Base-by-base conservation (phyloP, 768 basidiomycete genomes). In the Auricularia cornea region DNA sequence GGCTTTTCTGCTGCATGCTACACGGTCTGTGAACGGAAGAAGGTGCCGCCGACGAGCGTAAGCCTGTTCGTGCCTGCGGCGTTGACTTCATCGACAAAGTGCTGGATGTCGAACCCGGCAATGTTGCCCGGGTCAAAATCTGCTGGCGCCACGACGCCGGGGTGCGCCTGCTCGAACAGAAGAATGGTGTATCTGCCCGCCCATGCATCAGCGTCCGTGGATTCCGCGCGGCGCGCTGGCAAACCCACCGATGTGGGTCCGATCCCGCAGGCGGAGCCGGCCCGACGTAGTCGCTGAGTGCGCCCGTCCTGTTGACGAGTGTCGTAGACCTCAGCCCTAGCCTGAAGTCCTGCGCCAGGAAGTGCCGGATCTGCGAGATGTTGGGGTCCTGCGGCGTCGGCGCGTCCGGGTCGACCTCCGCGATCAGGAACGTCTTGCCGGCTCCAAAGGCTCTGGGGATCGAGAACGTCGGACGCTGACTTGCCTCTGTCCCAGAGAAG, bases 321-420 rank as follows among this genome's bases (percentile, higher is more conserved):
- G 48, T 66, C 66, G n/a, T 60, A n/a, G 4, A 20, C 51, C 11
- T 59, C 31, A 40, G 63, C 63, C n/a, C 65, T 57, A 66, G 59
- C 16, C 63, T 72, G 63, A 80, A 82, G 66, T 79, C 75, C 0
- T 78, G 78, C 1, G 78, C 79, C 1, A 83, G 68, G 72, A 81
- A 81, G 67, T 83, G 81, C 2, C 81, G 75, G 52, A 83, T 78
- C 65, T 83, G 79, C 1, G 80, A 73, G 3, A 35, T 61, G 4
- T 72, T 79, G 14, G 79, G 77, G 16, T 65, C 70, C 66, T 81
- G 79, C 2, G 82, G 81, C 23, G 81, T 81, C 10, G 81, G 81
- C 11, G 78, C 81, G 64, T 83, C 82, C 3, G 78, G 82, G 65
- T 82, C 81, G 28, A 75, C 70, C 11, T 74, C 66, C 0, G 78